Evolutionary conservation across 192 early-diverging fungal species (phyloP), one percentile per base, ranked within the genome.

Genomic region (Umbelopsis sp.): DNA sequence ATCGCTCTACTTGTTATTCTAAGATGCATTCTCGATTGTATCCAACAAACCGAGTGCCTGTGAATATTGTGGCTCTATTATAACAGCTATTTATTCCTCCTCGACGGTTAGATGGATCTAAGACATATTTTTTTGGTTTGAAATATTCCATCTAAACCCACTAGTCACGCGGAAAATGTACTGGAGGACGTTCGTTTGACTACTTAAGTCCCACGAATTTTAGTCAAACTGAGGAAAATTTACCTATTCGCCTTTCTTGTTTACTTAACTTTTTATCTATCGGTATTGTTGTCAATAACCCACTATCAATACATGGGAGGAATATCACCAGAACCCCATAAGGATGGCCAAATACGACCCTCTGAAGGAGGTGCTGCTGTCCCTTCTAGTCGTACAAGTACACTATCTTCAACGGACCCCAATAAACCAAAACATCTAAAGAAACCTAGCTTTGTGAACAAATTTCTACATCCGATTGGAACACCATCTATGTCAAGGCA

Each of bases 391-490:
- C 26, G 56, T 2, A 62, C 29, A 14, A 62, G 56, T 20, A 34
- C 56, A 2, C 56, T 62, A 34, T 62, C 56, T 20, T 62, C 56
- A 6, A 34, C 25, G 16, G 56, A 62, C 2, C 56, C 24, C 52
- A 54, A 62, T 20, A 62, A 34, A 62, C 4, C 31, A 5, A 29
- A 29, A 17, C 26, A 17, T 34, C 29, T 29, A 29, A 62, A 62
- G 56, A 62, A 62, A 26, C 56, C 34, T 10, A 34, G 31, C 20
- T 62, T 62, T 62, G 56, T 62, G 26, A 62, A 34, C 56, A 62
- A 62, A 14, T 31, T 62, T 34, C 56, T 62, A 2, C 56, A 62
- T 14, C 56, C 56, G 0, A 62, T 34, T 5, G 47, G n/a, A 14
- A 34, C 56, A 62, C 56, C 56, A 20, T 20, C 56, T 16, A 20